Conservation (phyloP, 371 early-diverging fungal species). For the Mucor velutinosus region DNA sequence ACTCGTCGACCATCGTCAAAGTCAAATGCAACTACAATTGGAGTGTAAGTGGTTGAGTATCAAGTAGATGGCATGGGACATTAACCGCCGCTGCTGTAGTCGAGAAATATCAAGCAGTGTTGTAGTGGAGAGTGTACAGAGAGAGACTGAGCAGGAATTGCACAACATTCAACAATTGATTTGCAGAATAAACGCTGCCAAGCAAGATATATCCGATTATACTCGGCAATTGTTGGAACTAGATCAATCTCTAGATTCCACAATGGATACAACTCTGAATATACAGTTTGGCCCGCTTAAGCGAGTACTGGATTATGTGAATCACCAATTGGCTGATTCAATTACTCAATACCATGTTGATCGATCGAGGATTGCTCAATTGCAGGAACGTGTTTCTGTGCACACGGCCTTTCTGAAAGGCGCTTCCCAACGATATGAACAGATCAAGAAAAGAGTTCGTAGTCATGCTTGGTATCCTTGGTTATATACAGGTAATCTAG, state of each 20-base stretch:
- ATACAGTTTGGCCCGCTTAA: background rate
- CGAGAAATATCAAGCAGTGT: background rate
- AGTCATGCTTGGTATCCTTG: constrained; percentile 7
- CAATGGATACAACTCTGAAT: background rate
- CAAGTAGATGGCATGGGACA: background rate
- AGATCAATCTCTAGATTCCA: background rate
- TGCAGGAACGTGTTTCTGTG: constrained; percentile 6
- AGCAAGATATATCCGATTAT: constrained; percentile 2
- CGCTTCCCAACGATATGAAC: constrained; percentile 8
- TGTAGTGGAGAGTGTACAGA: background rate
- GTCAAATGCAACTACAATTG: background rate
- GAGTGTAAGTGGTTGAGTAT: background rate
- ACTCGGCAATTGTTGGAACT: background rate
- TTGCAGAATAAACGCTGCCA: background rate
- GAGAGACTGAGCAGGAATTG: background rate
- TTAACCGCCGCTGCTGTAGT: background rate
- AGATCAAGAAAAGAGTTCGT: background rate
- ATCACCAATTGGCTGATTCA: background rate
- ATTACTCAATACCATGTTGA: background rate
- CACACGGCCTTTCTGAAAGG: constrained; percentile 9
- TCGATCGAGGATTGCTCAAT: background rate
- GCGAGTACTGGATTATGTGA: background rate
- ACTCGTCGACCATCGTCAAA: background rate
- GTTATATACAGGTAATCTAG: constrained; percentile 8
- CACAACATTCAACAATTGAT: background rate